Percentiles rank a stretch among this genome's conserved stretches.
phyloP scores from a whole-genome alignment of 495 filamentous ascomycete genomes.

The Penicillium atrosanguineum region DNA sequence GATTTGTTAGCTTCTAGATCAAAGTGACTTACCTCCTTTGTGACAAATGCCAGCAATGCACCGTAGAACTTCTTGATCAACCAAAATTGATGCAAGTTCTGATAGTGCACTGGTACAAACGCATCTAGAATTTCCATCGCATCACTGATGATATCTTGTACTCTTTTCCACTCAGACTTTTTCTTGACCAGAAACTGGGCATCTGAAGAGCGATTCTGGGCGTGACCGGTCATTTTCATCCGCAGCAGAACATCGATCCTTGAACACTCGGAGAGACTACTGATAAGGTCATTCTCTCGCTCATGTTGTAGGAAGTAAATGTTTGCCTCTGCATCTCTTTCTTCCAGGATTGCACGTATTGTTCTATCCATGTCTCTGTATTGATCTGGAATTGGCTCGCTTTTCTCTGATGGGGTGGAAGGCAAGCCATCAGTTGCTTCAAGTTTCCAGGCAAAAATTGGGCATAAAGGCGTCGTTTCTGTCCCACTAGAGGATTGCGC shows the following conservation, averaged over 20 bases:
- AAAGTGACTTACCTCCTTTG: not conserved
- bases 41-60: not conserved
- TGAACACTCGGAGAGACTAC: not conserved
- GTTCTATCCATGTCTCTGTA: constrained; percentile 1
- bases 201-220: not conserved
- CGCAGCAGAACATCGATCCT: not conserved
- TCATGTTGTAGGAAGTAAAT: not conserved
- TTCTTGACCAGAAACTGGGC: not conserved
- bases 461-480: not conserved
- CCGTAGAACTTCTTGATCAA: constrained; percentile 11
- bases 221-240: not conserved
- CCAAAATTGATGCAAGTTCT: constrained; percentile 3
- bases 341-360: constrained; percentile 5
- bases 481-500: not conserved
- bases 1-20: not conserved
- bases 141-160: not conserved
- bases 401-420: not conserved
- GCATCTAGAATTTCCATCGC: constrained; percentile 7
- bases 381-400: not conserved
- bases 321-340: not conserved
- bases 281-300: not conserved
- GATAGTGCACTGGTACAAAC: constrained; percentile 8
- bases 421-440: not conserved
- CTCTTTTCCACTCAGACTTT: not conserved
- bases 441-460: constrained; percentile 7